Base-by-base conservation (phyloP, 2,329 filamentous ascomycete species). In the Aureobasidium sp. region DNA sequence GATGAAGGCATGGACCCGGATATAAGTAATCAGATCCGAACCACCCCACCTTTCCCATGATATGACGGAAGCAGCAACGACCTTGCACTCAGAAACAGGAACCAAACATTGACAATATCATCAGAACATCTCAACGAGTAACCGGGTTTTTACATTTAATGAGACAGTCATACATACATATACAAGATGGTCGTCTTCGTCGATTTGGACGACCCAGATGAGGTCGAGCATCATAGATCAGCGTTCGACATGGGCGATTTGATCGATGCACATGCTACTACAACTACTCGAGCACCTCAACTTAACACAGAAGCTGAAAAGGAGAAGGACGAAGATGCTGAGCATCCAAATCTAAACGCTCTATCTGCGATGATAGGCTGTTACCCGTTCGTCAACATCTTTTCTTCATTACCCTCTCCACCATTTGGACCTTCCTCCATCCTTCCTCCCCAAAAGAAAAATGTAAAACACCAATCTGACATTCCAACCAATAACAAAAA, bases 371-470 rank as follows among this genome's bases (percentile, higher is more conserved):
- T 79, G 66, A 70, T 85, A 68, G 79, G 78, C 68, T 84, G 80
- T 73, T 85, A 85, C 75, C 81, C 81, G 81, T 85, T 80, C 75
- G 76, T 74, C n/a, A n/a, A n/a, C n/a, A n/a, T n/a, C n/a, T 40
- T 25, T 63, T 63, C 62, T 61, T 64, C 61, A 62, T 62, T 63
- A 60, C 59, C 16, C 55, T 25, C 19, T 19, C 42, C 48, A 49
- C n/a, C n/a, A n/a, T n/a, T n/a, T n/a, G n/a, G n/a, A n/a, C n/a
- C n/a, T n/a, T n/a, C n/a, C n/a, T n/a, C n/a, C n/a, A n/a, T n/a
- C n/a, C n/a, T n/a, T n/a, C n/a, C n/a, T n/a, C n/a, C n/a, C n/a
- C n/a, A n/a, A n/a, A n/a, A n/a, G n/a, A n/a, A n/a, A n/a, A n/a
- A n/a, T n/a, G n/a, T n/a, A n/a, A n/a, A n/a, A n/a, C n/a, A n/a